Conservation (phyloP, 371 early-diverging fungal species). For the Circinella umbellata region DNA sequence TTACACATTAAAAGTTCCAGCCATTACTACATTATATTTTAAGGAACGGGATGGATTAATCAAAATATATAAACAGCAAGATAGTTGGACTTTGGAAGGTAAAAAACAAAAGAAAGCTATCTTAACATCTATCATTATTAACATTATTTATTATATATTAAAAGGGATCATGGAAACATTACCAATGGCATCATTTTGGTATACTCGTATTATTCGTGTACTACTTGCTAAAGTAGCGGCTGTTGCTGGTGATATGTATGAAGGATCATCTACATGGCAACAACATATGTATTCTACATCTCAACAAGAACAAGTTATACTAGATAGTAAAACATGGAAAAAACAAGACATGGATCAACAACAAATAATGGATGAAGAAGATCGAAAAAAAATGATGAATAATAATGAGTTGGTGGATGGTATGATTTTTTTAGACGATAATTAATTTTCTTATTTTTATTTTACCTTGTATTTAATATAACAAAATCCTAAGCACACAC, state of each 20-base stretch:
- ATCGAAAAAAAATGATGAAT: neutral
- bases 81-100: conserved; percentile 70
- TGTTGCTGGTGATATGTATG: conserved; percentile 57
- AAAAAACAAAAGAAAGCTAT: neutral
- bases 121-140: neutral
- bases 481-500: too few relatives aligned
- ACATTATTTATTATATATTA: neutral
- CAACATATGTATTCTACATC: conserved; percentile 21
- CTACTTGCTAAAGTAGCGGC: conserved; percentile 54
- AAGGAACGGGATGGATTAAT: conserved; percentile 58
- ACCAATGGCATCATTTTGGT: conserved; percentile 63
- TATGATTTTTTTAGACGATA: conserved; percentile 11
- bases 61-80: conserved; percentile 63
- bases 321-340: conserved; percentile 1
- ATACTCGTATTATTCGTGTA: conserved; percentile 60
- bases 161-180: conserved; percentile 57
- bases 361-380: neutral
- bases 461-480: too few relatives aligned
- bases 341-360: neutral
- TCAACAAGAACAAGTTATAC: conserved; percentile 9
- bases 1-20: conserved; percentile 52
- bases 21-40: conserved; percentile 60
- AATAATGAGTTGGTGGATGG: conserved; percentile 17
- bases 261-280: conserved; percentile 41
- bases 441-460: neutral